Evolutionary conservation across 2,329 filamentous ascomycete species (phyloP).

Genomic region (Diplodia corticola): DNA sequence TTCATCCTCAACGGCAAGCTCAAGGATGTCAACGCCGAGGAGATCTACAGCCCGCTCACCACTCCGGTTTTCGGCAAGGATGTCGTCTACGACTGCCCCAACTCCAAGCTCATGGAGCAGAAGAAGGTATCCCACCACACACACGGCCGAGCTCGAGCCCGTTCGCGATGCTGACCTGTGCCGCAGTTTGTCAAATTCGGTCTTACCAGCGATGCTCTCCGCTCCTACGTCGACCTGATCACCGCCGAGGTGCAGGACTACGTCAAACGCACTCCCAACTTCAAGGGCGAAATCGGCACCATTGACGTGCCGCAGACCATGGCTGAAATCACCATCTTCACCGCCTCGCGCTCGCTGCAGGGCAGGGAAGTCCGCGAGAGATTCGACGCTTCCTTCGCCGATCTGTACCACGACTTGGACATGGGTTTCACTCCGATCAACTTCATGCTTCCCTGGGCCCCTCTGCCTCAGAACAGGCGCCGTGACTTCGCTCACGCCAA

Average conservation of each 20-base stretch:
- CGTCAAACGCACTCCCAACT: constrained; percentile 65
- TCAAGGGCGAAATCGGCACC: constrained; percentile 68
- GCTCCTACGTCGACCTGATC: constrained; percentile 77
- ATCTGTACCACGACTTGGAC: constrained; percentile 84
- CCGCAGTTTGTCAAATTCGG: constrained; percentile 76
- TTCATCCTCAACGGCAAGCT: constrained; percentile 91
- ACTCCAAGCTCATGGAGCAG: constrained; percentile 92
- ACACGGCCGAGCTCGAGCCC: background rate
- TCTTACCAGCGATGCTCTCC: constrained; percentile 73
- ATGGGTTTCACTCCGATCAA: constrained; percentile 89
- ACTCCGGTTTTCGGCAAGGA: constrained; percentile 75
- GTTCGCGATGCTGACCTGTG: constrained; percentile 23
- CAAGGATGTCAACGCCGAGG: constrained; percentile 86
- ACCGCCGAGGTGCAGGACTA: constrained; percentile 72
- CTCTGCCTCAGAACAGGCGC: constrained; percentile 82
- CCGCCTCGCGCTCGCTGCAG: constrained; percentile 81
- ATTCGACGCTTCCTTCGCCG: constrained; percentile 78
- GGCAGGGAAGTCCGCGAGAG: constrained; percentile 77
- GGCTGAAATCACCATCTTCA: constrained; percentile 87
- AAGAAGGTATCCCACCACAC: constrained; percentile 69
- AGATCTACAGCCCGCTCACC: constrained; percentile 78
- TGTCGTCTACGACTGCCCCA: constrained; percentile 89
- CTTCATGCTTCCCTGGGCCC: constrained; percentile 86
- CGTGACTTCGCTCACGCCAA: constrained; percentile 78
- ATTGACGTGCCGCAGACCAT: constrained; percentile 73